These are phyloP conservation scores for Fusarium sp. DNA, from an alignment of 2,329 filamentous ascomycete genomes.

Conservation along the genomic window DNA sequence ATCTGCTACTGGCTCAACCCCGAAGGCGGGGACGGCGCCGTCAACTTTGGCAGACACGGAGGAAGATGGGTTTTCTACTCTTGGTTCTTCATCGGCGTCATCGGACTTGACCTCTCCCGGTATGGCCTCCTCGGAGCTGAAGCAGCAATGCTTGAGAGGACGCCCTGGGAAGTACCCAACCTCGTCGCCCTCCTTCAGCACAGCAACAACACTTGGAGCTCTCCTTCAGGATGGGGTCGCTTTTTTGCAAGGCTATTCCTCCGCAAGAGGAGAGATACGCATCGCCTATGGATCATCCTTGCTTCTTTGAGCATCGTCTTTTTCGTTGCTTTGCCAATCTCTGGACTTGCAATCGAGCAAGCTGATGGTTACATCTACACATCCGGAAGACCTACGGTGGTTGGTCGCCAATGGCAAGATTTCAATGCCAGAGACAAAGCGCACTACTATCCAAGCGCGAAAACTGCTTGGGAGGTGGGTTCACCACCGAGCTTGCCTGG, in stretches of 20 bases:
- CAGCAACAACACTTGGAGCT: neutral
- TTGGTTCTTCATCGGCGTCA: neutral
- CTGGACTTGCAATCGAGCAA: neutral
- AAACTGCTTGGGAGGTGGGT: neutral
- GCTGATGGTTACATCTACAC: neutral
- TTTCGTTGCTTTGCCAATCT: neutral
- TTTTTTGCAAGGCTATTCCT: neutral
- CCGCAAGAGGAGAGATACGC: neutral
- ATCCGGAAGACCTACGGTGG: neutral
- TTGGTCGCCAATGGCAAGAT: neutral
- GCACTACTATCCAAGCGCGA: neutral
- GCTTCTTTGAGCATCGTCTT: neutral
- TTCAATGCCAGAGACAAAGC: neutral
- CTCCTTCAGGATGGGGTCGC: neutral
- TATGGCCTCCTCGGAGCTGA: neutral
- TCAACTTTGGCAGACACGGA: neutral
- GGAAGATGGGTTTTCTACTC: conserved; percentile 1
- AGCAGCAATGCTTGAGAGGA: neutral
- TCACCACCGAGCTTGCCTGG: neutral
- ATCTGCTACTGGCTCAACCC: neutral
- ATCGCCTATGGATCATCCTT: neutral
- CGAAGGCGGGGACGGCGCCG: neutral
- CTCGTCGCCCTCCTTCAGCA: neutral
- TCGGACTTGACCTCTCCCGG: neutral
- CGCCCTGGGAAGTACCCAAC: neutral